These are phyloP conservation scores for Phanerochaete carnosa DNA, from an alignment of 768 basidiomycete genomes.

Conservation along the genomic window DNA sequence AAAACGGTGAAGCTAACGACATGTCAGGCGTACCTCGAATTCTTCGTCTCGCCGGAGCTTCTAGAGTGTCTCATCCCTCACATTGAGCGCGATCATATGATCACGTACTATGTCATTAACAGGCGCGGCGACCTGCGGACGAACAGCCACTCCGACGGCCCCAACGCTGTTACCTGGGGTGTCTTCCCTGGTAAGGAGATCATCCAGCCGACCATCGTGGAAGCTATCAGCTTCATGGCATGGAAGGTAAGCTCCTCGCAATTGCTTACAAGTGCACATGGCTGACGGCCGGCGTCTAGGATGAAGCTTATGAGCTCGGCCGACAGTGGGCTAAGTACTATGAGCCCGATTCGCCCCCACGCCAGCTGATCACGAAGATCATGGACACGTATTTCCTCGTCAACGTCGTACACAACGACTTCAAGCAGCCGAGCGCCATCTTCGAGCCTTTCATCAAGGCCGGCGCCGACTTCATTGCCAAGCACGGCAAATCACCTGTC, in stretches of 20 bases:
- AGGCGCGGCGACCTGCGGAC: slow-evolving; percentile 91
- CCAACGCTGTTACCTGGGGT: slow-evolving; percentile 99
- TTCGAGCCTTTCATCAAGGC: slow-evolving; percentile 84
- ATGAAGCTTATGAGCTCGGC: slow-evolving; percentile 93
- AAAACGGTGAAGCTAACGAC: not conserved
- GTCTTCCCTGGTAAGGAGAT: slow-evolving; percentile 98
- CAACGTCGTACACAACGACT: slow-evolving; percentile 96
- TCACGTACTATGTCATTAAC: slow-evolving; percentile 98
- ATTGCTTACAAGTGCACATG: not conserved
- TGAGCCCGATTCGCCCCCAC: slow-evolving; percentile 69
- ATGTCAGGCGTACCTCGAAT: slow-evolving; percentile 87
- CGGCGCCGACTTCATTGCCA: slow-evolving; percentile 54
- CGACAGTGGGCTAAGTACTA: slow-evolving; percentile 89
- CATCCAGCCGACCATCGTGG: slow-evolving; percentile 93
- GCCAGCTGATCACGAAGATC: slow-evolving; percentile 69
- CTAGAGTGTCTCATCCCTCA: slow-evolving; percentile 70
- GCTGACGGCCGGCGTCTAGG: slow-evolving; percentile 39
- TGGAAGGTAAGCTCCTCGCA: slow-evolving; percentile 69
- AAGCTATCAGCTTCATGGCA: slow-evolving; percentile 97
- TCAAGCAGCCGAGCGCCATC: slow-evolving; percentile 80
- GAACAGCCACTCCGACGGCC: slow-evolving; percentile 92
- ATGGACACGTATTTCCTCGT: slow-evolving; percentile 86
- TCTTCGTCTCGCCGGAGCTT: slow-evolving; percentile 80
- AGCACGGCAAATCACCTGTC: slow-evolving; percentile 35
- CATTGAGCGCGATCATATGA: slow-evolving; percentile 82